phyloP scores from a whole-genome alignment of 2,329 filamentous ascomycete species.

The Conoideocrella luteorostrata region DNA sequence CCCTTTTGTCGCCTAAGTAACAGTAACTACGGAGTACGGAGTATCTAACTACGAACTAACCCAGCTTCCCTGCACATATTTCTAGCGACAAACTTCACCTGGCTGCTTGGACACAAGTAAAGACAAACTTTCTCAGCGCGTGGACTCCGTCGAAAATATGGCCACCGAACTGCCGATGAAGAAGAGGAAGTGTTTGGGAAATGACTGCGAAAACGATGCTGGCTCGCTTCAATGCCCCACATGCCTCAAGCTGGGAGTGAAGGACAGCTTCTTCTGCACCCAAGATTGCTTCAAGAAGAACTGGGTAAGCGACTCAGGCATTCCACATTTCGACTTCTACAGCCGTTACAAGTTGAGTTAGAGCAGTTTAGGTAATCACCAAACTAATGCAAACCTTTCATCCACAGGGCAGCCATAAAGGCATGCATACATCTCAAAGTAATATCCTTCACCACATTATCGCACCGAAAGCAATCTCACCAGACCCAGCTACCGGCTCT shows the following conservation, averaged over 20 bases:
- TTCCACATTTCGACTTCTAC: not conserved
- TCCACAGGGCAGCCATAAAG: slow-evolving; percentile 72
- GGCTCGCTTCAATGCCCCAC: slow-evolving; percentile 87
- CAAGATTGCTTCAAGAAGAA: slow-evolving; percentile 99
- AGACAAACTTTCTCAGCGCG: not conserved
- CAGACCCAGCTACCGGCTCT: slow-evolving; percentile 79
- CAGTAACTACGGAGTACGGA: no score
- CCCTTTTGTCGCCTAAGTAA: no score
- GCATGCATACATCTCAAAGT: slow-evolving; percentile 62
- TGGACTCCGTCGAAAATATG: slow-evolving; percentile 24
- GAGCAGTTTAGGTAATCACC: no score
- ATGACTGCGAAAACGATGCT: slow-evolving; percentile 81
- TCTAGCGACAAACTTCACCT: no score
- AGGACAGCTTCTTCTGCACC: slow-evolving; percentile 93
- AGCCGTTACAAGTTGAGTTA: no score
- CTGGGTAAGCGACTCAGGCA: slow-evolving; percentile 63
- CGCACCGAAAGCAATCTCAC: slow-evolving; percentile 78
- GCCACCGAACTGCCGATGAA: slow-evolving; percentile 44
- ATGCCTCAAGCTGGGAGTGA: slow-evolving; percentile 79
- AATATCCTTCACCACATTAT: slow-evolving; percentile 68
- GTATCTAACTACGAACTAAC: no score
- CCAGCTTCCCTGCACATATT: no score
- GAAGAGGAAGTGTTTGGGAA: slow-evolving; percentile 70
- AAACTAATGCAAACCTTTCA: not conserved
- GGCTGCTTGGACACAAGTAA: no score